These are phyloP conservation scores for Phialophora chinensis DNA, from an alignment of 2,329 filamentous ascomycete species.

Conservation along the genomic window DNA sequence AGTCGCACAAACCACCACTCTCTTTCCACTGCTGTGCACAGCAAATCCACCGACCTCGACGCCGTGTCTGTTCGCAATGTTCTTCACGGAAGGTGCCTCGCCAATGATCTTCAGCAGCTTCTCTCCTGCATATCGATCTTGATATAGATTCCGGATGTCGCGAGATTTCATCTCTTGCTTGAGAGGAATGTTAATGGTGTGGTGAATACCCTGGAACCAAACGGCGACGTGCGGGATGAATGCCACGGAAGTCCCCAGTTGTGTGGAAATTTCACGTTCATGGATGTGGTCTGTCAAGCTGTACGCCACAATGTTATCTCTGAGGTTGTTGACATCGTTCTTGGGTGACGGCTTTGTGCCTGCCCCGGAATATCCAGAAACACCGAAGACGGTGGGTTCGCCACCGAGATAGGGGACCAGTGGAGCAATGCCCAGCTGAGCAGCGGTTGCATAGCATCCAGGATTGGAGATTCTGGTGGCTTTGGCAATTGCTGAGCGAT, in stretches of 20 bases:
- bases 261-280: slow-evolving; percentile 83
- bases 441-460: slow-evolving; percentile 92
- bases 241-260: slow-evolving; percentile 74
- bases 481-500: slow-evolving; percentile 75
- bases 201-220: slow-evolving; percentile 96
- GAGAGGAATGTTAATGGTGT: slow-evolving; percentile 88
- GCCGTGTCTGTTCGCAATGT: slow-evolving; percentile 82
- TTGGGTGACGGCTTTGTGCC: slow-evolving; percentile 93
- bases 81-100: slow-evolving; percentile 83
- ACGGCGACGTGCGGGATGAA: slow-evolving; percentile 95
- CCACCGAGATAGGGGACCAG: slow-evolving; percentile 78
- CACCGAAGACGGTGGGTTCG: slow-evolving; percentile 82
- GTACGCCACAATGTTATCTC: slow-evolving; percentile 89
- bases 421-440: slow-evolving; percentile 86
- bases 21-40: slow-evolving; percentile 86
- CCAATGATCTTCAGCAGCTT: slow-evolving; percentile 91
- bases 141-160: slow-evolving; percentile 92
- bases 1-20: slow-evolving; percentile 90
- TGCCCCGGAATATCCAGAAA: slow-evolving; percentile 92
- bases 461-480: slow-evolving; percentile 88
- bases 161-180: slow-evolving; percentile 85
- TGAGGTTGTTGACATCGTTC: slow-evolving; percentile 84
- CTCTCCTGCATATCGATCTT: slow-evolving; percentile 94
- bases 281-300: slow-evolving; percentile 93
- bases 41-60: slow-evolving; percentile 95